Evolutionary conservation across 2,329 filamentous ascomycete genomes (phyloP), one percentile per base, ranked within the genome.

Genomic region (Colletotrichum tropicale): DNA sequence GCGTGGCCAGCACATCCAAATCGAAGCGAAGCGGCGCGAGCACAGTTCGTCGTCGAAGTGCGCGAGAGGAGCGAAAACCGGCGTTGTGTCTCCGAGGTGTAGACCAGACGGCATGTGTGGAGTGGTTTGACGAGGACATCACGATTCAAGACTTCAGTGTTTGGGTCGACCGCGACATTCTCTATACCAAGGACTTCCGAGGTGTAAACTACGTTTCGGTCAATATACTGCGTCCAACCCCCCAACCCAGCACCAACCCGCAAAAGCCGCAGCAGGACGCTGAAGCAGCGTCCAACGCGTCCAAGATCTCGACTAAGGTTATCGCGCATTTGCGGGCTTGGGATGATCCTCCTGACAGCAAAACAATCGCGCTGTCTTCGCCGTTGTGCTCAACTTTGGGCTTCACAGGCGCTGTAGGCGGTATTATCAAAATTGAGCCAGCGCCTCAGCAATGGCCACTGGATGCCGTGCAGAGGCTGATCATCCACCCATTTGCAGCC

Each of bases 311-410:
- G 3, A 87, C 89, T 18, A 96, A 93, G 79, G 86, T 98, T 2
- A 90, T 98, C 48, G 96, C 96, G 4, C 91, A 91, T 77, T 84
- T 98, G 5, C 87, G 91, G 52, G 86, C 92, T 2, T 99, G 97
- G 98, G 91, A 96, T 74, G 95, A 98, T 81, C 93, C 96, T 2
- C 96, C 97, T 1, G 95, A 96, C 81, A 93, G 92, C 69, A 93
- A 94, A 77, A 94, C 96, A 76, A 91, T 92, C 65, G 95, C 95
- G 2, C 87, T 99, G 28, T 98, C 97, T 2, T 91, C 93, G 0
- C 86, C 93, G 5, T 87, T 99, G 8, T 98, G 95, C 83, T 90
- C 91, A 34, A 91, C 94, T 1, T 88, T 99, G 26, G 93, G 93
- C 4, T 92, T 91, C 68, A 87, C 91, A 52, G 93, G 92, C 3